Base-by-base conservation (phyloP, 2,329 filamentous ascomycete genomes). In the Colletotrichum lentis region DNA sequence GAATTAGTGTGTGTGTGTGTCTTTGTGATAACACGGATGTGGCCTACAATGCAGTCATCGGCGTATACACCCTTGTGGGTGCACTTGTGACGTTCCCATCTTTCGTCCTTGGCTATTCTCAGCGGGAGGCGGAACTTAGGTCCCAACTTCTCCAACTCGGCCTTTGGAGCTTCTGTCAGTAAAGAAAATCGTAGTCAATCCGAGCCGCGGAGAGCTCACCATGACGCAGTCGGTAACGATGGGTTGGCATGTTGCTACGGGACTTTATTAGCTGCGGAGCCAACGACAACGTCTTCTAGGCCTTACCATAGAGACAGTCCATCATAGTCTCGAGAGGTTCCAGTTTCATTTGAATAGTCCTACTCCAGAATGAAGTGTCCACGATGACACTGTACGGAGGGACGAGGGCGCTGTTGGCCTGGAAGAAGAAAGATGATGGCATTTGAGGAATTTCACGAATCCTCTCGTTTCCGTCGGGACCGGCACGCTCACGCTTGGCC, bases 301-400 rank as follows among this genome's bases (percentile, higher is more conserved):
- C 2, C 58, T 18, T 62, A 56, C 58, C 64, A 77, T 94, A 97
- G 5, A 99, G 85, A 62, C 92, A 91, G 78, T 97, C 94, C 93
- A 97, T 97, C 83, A 97, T 92, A 3, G 91, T 90, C 69, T 95
- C 90, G 22, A 97, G 85, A 14, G 98, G 83, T 41, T 94, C 93
- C 22, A 98, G 87, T 81, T 99, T 98, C 73, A 91, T 89, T 79
- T 94, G 92, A 2, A 98, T 92, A 0, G 94, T 96, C 11, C 68
- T 12, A 4, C 7, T 39, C 20, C 69, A 60, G 20, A 71, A 70
- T 0, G 57, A 63, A 0, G 93, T 95, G 78, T 97, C 93, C 75
- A 96, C 86, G 11, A 96, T 87, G 64, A 95, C 86, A 57, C 80
- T 80, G 82, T 97, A 96, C 1, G 94, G 93, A 3, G 94, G 93